Evolutionary conservation across 2,329 filamentous ascomycete genomes (phyloP), one percentile per base, ranked within the genome.

Genomic region (Capronia americana): DNA sequence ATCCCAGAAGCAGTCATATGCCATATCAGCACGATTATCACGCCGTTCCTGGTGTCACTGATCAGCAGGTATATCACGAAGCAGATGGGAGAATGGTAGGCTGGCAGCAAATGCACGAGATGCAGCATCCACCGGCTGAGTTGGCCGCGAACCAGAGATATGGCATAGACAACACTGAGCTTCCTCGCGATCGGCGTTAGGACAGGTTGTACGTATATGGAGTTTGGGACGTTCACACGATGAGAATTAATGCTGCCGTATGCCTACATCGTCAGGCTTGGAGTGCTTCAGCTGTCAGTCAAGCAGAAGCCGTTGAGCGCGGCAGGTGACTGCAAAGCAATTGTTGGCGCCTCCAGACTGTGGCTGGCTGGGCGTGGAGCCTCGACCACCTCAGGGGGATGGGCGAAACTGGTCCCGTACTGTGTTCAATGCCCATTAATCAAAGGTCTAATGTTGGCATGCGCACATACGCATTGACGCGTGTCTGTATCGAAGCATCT

Each of bases 71-170:
- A 34, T 56, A 56, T 26, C 28, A 34, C 24, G 53, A 34, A 56
- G 53, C 53, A 34, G 53, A 34, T 23, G 30, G 53, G n/a, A 56
- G 28, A 56, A 56, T 56, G 53, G 26, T 56, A 34, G 2, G 26
- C 26, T 20, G n/a, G 30, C 24, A 30, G n/a, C 53, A 56, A 32
- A 32, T 55, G 28, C 28, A 55, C 28, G 53, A 34, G n/a, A 30
- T 56, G 53, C 53, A 30, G n/a, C 53, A 34, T 34, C 53, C 24
- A 5, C 53, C 53, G 14, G 12, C n/a, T 14, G 30, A 56, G 17
- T 34, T 56, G 53, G 53, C 24, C 12, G 53, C 53, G 10, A 12
- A 32, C 30, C 26, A 34, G n/a, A 26, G n/a, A n/a, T 20, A 32
- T 20, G 30, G 12, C 24, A 56, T 30, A 10, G 28, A 34, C n/a